Percentiles rank a stretch among this genome's conserved stretches.
phyloP scores from a whole-genome alignment of 2,329 filamentous ascomycete genomes.

The Parasarocladium wereldwijsianum region DNA sequence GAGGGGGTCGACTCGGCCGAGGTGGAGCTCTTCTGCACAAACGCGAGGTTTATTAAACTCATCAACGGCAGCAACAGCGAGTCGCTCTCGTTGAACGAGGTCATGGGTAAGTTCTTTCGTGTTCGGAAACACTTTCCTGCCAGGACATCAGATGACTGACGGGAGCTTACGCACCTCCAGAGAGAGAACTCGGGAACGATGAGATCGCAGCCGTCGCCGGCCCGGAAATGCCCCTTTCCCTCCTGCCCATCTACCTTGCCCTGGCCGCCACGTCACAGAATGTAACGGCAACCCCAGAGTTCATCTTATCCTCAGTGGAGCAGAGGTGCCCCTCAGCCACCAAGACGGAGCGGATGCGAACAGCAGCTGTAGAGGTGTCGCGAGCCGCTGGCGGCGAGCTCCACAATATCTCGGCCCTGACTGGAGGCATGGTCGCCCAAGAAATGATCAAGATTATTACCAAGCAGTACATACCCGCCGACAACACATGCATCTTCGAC shows the following conservation, averaged over 20 bases:
- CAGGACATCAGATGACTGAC: too few species aligned
- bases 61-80: constrained; percentile 41
- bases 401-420: constrained; percentile 80
- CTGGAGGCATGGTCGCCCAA: constrained; percentile 89
- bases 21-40: constrained; percentile 88
- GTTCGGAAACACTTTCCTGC: too few species aligned
- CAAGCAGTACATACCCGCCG: constrained; percentile 56
- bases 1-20: constrained; percentile 51
- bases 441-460: constrained; percentile 86
- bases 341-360: constrained; percentile 31
- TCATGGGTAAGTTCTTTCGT: constrained; percentile 32
- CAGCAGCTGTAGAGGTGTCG: constrained; percentile 51
- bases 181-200: constrained; percentile 38
- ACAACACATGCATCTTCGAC: constrained; percentile 58
- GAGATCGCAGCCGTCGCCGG: constrained; percentile 31
- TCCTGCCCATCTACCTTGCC: constrained; percentile 56
- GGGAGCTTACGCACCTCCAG: too few species aligned
- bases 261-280: constrained; percentile 38
- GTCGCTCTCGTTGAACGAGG: constrained; percentile 32
- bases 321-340: constrained; percentile 30
- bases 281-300: constrained; percentile 27
- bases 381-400: constrained; percentile 73
- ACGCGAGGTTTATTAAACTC: constrained; percentile 82
- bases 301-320: constrained; percentile 34
- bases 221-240: constrained; percentile 37